Evolutionary conservation across 75 land plant genomes (phyloP).

Genomic region (Larix kaempferi): DNA sequence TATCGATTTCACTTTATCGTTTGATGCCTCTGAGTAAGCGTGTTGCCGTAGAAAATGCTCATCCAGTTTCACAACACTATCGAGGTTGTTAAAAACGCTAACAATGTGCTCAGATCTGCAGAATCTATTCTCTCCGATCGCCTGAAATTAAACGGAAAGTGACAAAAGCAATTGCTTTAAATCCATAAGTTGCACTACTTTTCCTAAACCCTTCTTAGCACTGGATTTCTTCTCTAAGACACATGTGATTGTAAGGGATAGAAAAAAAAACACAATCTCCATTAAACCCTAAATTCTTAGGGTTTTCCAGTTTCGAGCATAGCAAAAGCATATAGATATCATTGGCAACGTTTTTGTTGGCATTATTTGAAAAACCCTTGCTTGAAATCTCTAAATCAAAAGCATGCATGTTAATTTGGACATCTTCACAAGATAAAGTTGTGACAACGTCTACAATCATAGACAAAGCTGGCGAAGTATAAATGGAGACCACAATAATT

Average conservation of each 20-base stretch:
- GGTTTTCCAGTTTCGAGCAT: conserved; percentile 52
- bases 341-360: conserved; percentile 45
- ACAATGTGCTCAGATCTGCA: too few relatives aligned
- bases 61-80: too few relatives aligned
- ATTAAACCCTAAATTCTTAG: too few relatives aligned
- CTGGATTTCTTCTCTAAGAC: not conserved
- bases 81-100: too few relatives aligned
- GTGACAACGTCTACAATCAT: not conserved
- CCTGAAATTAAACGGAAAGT: too few relatives aligned
- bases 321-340: conserved; percentile 51
- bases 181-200: not conserved
- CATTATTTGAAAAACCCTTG: conserved; percentile 51
- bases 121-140: not conserved
- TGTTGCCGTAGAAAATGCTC: too few relatives aligned
- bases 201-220: too few relatives aligned
- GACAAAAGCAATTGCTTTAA: not conserved
- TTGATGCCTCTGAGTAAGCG: too few relatives aligned
- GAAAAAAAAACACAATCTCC: too few relatives aligned
- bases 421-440: conserved; percentile 58
- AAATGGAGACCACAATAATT: not conserved
- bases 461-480: not conserved
- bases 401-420: conserved; percentile 24
- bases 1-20: too few relatives aligned
- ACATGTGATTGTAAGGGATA: too few relatives aligned
- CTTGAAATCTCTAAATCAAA: conserved; percentile 46